Evolutionary conservation across 2,329 filamentous ascomycete species (phyloP).

Genomic region (Lachnellula hyalina): DNA sequence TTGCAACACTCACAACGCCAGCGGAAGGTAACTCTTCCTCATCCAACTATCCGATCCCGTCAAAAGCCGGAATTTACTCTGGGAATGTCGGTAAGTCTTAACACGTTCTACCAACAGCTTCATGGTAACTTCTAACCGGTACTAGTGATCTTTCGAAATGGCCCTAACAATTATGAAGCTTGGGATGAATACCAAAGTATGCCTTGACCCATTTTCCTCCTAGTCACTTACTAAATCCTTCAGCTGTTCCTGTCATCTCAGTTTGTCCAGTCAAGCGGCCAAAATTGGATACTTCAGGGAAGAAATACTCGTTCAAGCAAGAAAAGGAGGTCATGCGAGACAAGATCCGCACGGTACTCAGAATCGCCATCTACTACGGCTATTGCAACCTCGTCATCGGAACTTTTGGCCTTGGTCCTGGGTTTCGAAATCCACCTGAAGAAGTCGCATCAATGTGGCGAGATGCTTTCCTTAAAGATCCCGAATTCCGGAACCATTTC

Average conservation of each 20-base stretch:
- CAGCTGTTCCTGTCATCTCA: conserved; percentile 64
- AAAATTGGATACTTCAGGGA: conserved; percentile 63
- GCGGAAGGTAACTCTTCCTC: conserved; percentile 42
- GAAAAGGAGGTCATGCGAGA: conserved; percentile 68
- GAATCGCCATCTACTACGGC: conserved; percentile 59
- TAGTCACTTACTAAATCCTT: not conserved
- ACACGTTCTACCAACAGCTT: not conserved
- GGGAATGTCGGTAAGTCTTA: conserved; percentile 53
- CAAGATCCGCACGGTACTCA: conserved; percentile 66
- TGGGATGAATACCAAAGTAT: conserved; percentile 44
- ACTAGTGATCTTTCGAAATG: conserved; percentile 62
- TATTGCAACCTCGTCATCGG: conserved; percentile 56
- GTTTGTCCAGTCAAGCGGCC: conserved; percentile 68
- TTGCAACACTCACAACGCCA: conserved; percentile 60
- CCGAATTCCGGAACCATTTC: conserved; percentile 58
- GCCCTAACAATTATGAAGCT: conserved; percentile 58
- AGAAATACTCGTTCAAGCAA: conserved; percentile 64
- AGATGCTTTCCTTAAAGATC: conserved; percentile 57
- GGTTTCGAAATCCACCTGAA: conserved; percentile 58
- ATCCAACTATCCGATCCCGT: conserved; percentile 66
- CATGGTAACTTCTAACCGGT: not conserved
- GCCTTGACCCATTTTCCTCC: not conserved
- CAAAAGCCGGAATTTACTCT: conserved; percentile 64
- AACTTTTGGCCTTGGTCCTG: conserved; percentile 60
- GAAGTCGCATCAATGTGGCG: conserved; percentile 63